Base-by-base conservation (phyloP, 139 green algal species). In the Auxenochlorella pyrenoidosa region DNA sequence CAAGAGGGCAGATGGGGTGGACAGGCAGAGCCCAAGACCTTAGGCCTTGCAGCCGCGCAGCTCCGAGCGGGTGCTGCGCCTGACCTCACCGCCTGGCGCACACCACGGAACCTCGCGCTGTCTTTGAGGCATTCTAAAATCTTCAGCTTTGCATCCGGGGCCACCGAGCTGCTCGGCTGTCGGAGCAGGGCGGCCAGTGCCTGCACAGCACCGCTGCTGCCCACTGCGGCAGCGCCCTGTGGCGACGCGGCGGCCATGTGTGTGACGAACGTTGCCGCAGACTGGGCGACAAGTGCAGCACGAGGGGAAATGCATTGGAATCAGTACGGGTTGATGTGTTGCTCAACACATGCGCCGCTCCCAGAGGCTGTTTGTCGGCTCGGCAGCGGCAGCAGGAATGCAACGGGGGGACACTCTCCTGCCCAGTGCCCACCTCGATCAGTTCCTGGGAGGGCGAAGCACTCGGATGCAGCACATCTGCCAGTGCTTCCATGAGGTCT, bases 61-160 rank as follows among this genome's bases (percentile, higher is more conserved):
- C 65, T 38, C 65, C 65, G 4, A 73, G 28, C 30, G 30, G 30
- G 21, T n/a, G n/a, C 68, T 22, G 28, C 70, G 30, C 34, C 70
- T 19, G 8, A 2, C 70, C 80, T 66, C 43, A 86, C 82, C 66
- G 82, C 66, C 41, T 65, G 43, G 21, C 66, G 43, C 65, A 79
- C 65, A 2, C 3, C 24, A 0, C 5, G 21, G 16, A 70, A 32
- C 19, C 22, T 28, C 10, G 65, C 66, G 2, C 43, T 47, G 13
- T 15, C 8, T 1, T 47, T 36, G 66, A 86, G 78, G 44, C 38
- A 78, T 5, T 38, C 66, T 21, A 86, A 30, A 0, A 75, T 70
- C 1, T 77, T 66, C 32, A 77, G 41, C 66, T 86, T 86, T n/a
- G 65, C 65, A 28, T 85, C 38, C 0, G 80, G 80, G 63, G 60